Evolutionary conservation across 495 filamentous ascomycete genomes (phyloP), one percentile per base, ranked within the genome.

Genomic region (Neurospora hispaniola): DNA sequence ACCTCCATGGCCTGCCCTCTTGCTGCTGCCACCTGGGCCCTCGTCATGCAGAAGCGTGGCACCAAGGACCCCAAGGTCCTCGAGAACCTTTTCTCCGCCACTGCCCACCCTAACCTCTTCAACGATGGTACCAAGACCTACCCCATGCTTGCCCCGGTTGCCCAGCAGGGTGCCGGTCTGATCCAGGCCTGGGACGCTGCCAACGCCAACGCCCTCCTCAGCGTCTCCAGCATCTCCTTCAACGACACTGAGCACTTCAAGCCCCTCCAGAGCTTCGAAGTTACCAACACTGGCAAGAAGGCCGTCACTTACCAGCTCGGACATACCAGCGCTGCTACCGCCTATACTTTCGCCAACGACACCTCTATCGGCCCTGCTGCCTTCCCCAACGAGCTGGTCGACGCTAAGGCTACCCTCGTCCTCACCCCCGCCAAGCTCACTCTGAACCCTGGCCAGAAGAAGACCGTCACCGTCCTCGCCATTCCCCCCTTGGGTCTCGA

Each of bases 1-100:
- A 90, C 88, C 1, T 89, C 88, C 35, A 90, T 90, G 88, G 83
- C 88, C 23, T 87, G 87, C 76, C 88, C 88, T 4, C 79, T 87
- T 44, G 83, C 85, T 8, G 88, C 88, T 8, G 87, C 83, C 40
- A 80, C 86, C 73, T 85, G 85, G 71, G 88, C 88, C 8, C 83
- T 90, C 27, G 75, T 89, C 70, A 85, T 82, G 27, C 80, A 84
- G 27, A 82, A 81, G 41, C 84, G 86, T 39, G 81, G 83, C 10
- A 86, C 83, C 71, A 81, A 84, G 69, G 85, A 86, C 42, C 84
- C 85, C 71, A 81, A 79, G 71, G 81, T 78, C 16, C 74, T 86
- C 8, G 84, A 86, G 77, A 83, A 84, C 73, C 39, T 86, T 10
- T 71, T 86, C n/a, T 81, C 85, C 2, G 73, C 84, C 1, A 85